Evolutionary conservation across 1,284 basidiomycete genomes (phyloP).

Genomic region (Ustilago shanxiensis): DNA sequence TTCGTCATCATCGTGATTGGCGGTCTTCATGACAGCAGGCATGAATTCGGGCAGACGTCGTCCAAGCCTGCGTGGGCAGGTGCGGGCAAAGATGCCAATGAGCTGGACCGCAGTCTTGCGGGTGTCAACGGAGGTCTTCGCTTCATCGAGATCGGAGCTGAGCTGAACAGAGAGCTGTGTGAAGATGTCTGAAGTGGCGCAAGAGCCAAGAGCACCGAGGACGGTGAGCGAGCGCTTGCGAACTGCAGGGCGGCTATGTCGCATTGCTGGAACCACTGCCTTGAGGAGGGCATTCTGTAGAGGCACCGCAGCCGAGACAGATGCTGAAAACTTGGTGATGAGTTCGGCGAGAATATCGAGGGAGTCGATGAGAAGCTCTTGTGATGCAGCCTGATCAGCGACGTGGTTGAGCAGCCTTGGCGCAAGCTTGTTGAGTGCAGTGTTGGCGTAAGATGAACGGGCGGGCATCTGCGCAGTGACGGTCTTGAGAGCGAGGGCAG

Average conservation of each 20-base stretch:
- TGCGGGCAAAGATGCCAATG: constrained; percentile 76
- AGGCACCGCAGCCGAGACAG: constrained; percentile 70
- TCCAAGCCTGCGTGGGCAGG: constrained; percentile 59
- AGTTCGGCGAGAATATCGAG: constrained; percentile 91
- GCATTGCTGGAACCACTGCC: constrained; percentile 74
- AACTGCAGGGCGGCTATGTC: constrained; percentile 52
- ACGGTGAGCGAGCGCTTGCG: constrained; percentile 61
- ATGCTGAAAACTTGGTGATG: constrained; percentile 76
- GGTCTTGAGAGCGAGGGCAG: constrained; percentile 90
- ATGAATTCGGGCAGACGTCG: constrained; percentile 69
- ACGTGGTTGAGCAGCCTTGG: constrained; percentile 83
- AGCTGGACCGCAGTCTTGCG: constrained; percentile 84
- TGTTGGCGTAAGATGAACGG: constrained; percentile 81
- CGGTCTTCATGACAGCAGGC: constrained; percentile 77
- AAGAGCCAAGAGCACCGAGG: constrained; percentile 79
- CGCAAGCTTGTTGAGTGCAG: constrained; percentile 85
- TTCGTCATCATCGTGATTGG: constrained; percentile 83
- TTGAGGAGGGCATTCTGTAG: constrained; percentile 76
- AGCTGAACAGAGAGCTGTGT: constrained; percentile 55
- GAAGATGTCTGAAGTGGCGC: constrained; percentile 59
- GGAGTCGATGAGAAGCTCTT: constrained; percentile 87
- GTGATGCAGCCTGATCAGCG: constrained; percentile 73
- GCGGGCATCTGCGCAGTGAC: constrained; percentile 89
- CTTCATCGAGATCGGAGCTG: constrained; percentile 41
- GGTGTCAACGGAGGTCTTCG: constrained; percentile 70